Base-by-base conservation (phyloP, 805 yeast species). In the Starmerella apis region DNA sequence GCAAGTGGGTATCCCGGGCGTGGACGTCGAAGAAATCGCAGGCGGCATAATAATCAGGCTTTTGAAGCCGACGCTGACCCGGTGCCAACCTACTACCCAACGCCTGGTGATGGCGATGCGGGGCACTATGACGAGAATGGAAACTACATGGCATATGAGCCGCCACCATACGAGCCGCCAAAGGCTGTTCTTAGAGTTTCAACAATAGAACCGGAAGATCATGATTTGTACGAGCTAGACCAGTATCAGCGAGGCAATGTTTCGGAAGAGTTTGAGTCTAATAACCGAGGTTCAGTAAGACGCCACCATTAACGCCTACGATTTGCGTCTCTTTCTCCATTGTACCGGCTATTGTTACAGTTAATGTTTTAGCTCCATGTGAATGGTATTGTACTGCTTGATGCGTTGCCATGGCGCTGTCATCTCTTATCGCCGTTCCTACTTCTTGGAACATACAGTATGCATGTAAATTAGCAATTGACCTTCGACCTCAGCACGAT, bases 81-180 rank as follows among this genome's bases (percentile, higher is more conserved):
- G 0, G 59, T 55, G 23, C 59, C 59, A 4, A 35, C 52, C 8
- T 56, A 56, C 49, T 48, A 54, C 35, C 50, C 55, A 3, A n/a
- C 43, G 24, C 51, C 50, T 10, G 53, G 54, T 30, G 56, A 51
- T 6, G 32, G 25, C 10, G 59, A 56, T 33, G 52, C 54, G 10
- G 59, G 59, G n/a, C 32, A 23, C 24, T 56, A 56, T 44, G 57
- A 56, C 36, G 46, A 32, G 9, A 14, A 54, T 28, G 59, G 59
- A 10, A 44, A 44, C 35, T 56, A 53, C 30, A 19, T 37, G n/a
- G 51, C 50, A 6, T 45, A 27, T 42, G 55, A 44, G 37, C 55
- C 55, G 27, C 55, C 55, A 13, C 55, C 55, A 25, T 51, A 51
- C 42, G 48, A 36, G 18, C 52, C 52, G 28, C 52, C 52, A 6